phyloP scores from a whole-genome alignment of 2,329 filamentous ascomycete species.

The Tolypocladium guangdongense region DNA sequence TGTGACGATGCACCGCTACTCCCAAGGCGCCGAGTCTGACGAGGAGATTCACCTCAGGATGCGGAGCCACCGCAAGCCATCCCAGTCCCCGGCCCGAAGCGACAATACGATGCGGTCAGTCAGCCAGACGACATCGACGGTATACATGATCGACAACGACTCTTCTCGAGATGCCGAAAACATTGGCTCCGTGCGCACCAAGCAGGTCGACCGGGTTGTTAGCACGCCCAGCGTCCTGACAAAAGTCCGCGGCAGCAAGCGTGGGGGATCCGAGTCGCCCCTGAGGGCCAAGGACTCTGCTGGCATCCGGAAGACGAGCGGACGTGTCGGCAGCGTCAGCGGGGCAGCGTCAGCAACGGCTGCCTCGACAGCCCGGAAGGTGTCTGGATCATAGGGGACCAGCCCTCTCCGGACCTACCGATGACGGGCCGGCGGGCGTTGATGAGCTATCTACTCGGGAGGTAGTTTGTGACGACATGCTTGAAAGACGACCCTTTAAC shows the following conservation, averaged over 20 bases:
- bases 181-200: slow-evolving; percentile 48
- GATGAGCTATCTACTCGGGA: not conserved
- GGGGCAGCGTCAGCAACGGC: slow-evolving; percentile 29
- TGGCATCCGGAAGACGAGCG: slow-evolving; percentile 55
- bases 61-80: slow-evolving; percentile 54
- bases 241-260: slow-evolving; percentile 55
- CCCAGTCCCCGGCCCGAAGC: slow-evolving; percentile 47
- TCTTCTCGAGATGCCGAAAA: slow-evolving; percentile 63
- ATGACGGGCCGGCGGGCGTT: not conserved
- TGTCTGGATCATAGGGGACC: slow-evolving; percentile 32
- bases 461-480: not conserved
- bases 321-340: slow-evolving; percentile 50
- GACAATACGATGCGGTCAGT: slow-evolving; percentile 55
- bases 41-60: slow-evolving; percentile 74
- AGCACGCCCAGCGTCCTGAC: slow-evolving; percentile 46
- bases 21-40: slow-evolving; percentile 59
- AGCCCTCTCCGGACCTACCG: slow-evolving; percentile 9
- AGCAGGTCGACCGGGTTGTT: slow-evolving; percentile 44
- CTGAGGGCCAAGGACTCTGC: slow-evolving; percentile 39
- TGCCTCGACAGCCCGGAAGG: slow-evolving; percentile 39
- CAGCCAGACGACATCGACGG: slow-evolving; percentile 66
- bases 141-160: slow-evolving; percentile 54
- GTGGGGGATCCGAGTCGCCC: slow-evolving; percentile 35
- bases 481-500: not conserved
- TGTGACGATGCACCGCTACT: slow-evolving; percentile 49